Conservation (phyloP, 768 basidiomycete genomes). For the Chalciporus pseudorubinellus region DNA sequence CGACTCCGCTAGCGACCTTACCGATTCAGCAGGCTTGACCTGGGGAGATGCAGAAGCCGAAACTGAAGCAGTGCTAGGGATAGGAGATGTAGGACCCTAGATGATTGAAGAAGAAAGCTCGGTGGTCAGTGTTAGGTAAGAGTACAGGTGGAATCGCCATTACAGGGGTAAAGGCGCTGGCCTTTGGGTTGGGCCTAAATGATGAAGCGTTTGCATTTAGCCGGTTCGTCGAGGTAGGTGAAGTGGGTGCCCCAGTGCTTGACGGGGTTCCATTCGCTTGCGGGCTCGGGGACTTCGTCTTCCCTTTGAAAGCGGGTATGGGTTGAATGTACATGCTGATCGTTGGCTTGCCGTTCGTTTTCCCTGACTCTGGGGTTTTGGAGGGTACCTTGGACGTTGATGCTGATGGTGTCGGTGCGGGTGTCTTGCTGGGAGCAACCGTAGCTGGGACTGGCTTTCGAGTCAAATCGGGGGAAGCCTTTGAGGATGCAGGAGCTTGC, state of each 20-base stretch:
- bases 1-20: constrained; percentile 24
- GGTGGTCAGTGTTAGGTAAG: constrained; percentile 16
- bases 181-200: constrained; percentile 87
- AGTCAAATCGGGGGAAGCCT: constrained; percentile 27
- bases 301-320: constrained; percentile 89
- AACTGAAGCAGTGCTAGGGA: constrained; percentile 38
- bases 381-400: constrained; percentile 31
- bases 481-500: constrained; percentile 29
- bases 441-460: constrained; percentile 29
- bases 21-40: constrained; percentile 54
- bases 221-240: constrained; percentile 58
- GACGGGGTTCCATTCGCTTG: constrained; percentile 33
- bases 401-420: constrained; percentile 28
- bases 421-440: constrained; percentile 24
- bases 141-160: constrained; percentile 20
- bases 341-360: constrained; percentile 43
- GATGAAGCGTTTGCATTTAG: constrained; percentile 89
- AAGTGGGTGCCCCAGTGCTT: constrained; percentile 39
- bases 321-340: constrained; percentile 80
- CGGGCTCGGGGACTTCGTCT: constrained; percentile 34
- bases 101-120: constrained; percentile 11
- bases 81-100: constrained; percentile 49
- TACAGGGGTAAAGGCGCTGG: constrained; percentile 71
- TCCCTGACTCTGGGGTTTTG: constrained; percentile 30
- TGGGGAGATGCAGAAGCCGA: constrained; percentile 61